phyloP scores from a whole-genome alignment of 192 early-diverging fungal genomes.

The Coemansia sp. region DNA sequence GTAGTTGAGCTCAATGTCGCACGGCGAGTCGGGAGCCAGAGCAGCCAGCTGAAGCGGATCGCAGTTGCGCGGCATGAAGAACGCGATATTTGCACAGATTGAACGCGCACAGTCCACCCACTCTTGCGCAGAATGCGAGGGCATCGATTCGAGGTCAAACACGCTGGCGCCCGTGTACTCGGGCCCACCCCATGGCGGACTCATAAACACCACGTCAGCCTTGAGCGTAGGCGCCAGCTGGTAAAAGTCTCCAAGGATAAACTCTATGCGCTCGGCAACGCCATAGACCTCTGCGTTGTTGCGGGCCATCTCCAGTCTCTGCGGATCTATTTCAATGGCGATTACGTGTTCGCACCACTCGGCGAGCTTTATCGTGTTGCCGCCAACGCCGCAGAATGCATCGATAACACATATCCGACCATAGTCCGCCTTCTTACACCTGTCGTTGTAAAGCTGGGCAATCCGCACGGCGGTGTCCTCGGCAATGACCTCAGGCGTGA shows the following conservation, averaged over 20 bases:
- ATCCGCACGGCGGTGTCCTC: slow-evolving; percentile 64
- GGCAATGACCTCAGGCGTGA: slow-evolving; percentile 91
- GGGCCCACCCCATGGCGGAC: slow-evolving; percentile 95
- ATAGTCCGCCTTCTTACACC: slow-evolving; percentile 2
- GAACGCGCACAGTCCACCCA: slow-evolving; percentile 64
- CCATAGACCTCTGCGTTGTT: slow-evolving; percentile 92
- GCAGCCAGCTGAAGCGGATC: slow-evolving; percentile 66
- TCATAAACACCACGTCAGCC: slow-evolving; percentile 90
- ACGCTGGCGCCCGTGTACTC: slow-evolving; percentile 61
- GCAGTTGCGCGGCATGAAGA: slow-evolving; percentile 85
- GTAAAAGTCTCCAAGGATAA: slow-evolving; percentile 86
- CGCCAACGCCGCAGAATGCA: slow-evolving; percentile 95
- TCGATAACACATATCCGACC: slow-evolving; percentile 80
- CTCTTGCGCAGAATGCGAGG: slow-evolving; percentile 47
- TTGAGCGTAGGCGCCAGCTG: slow-evolving; percentile 68
- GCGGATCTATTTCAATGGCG: slow-evolving; percentile 87
- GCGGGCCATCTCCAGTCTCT: slow-evolving; percentile 74
- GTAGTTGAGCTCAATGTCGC: slow-evolving; percentile 83
- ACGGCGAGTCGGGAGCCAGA: slow-evolving; percentile 58
- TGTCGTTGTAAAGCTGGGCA: slow-evolving; percentile 38
- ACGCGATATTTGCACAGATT: slow-evolving; percentile 77
- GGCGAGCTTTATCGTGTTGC: slow-evolving; percentile 97
- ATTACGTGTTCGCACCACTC: slow-evolving; percentile 84
- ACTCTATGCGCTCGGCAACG: slow-evolving; percentile 89
- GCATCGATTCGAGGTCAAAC: slow-evolving; percentile 48